Evolutionary conservation across 352 stramenopile species (phyloP).

Genomic region (Phytophthora pinifolia): DNA sequence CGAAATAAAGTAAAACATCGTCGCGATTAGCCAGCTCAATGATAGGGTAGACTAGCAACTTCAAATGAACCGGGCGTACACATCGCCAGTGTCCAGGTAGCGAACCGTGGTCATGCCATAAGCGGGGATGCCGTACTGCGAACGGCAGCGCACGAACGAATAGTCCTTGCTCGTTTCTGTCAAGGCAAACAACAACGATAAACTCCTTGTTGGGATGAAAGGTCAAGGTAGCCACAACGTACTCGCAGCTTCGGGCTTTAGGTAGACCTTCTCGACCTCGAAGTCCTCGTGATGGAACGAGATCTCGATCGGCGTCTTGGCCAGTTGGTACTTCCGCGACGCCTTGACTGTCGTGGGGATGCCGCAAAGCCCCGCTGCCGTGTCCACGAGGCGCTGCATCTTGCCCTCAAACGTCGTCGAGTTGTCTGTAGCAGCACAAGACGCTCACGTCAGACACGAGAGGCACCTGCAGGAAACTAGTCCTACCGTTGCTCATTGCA

Average conservation of each 20-base stretch:
- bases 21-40: neutral
- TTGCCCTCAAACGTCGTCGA: slow-evolving; percentile 83
- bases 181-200: neutral
- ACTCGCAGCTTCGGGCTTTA: slow-evolving; percentile 70
- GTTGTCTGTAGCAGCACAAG: slow-evolving; percentile 57
- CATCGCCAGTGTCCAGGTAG: slow-evolving; percentile 74
- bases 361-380: slow-evolving; percentile 63
- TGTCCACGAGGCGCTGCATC: slow-evolving; percentile 87
- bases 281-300: slow-evolving; percentile 85
- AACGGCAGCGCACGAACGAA: slow-evolving; percentile 83
- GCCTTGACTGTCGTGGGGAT: slow-evolving; percentile 79
- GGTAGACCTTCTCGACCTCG: slow-evolving; percentile 86
- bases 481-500: neutral
- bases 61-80: slow-evolving; percentile 40
- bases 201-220: neutral
- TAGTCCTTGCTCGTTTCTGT: slow-evolving; percentile 83
- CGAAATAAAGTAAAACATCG: slow-evolving; percentile 3
- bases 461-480: neutral
- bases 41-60: neutral
- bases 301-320: slow-evolving; percentile 51
- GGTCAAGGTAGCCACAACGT: slow-evolving; percentile 3
- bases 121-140: slow-evolving; percentile 79
- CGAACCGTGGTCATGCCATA: slow-evolving; percentile 88
- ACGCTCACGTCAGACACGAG: slow-evolving; percentile 4
- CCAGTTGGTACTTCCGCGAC: slow-evolving; percentile 73